Conservation (phyloP, 1,139 yeast genomes). For the Sugiyamaella paludigena region DNA sequence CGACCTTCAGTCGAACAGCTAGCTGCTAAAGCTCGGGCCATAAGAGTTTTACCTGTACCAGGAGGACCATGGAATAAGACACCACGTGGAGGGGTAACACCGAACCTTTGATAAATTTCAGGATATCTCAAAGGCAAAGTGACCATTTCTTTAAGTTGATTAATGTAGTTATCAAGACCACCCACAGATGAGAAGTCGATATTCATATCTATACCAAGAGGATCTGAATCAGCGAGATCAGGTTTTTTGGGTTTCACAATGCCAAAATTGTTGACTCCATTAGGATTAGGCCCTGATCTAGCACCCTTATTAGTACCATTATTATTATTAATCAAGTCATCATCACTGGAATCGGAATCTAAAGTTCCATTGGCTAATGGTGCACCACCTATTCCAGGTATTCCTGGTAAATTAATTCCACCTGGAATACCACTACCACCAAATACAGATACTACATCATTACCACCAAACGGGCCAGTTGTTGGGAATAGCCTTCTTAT, state of each 20-base stretch:
- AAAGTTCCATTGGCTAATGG: slow-evolving; percentile 17
- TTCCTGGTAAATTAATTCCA: slow-evolving; percentile 48
- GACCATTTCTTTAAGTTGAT: slow-evolving; percentile 95
- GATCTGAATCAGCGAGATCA: slow-evolving; percentile 87
- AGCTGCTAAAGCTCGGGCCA: slow-evolving; percentile 97
- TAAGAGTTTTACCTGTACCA: slow-evolving; percentile 96
- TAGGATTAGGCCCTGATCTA: slow-evolving; percentile 32
- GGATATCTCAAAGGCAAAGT: slow-evolving; percentile 91
- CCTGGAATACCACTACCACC: slow-evolving; percentile 82
- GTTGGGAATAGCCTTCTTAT: slow-evolving; percentile 32
- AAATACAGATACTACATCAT: slow-evolving; percentile 95
- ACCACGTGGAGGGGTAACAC: slow-evolving; percentile 95
- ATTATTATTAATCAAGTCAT: slow-evolving; percentile 30
- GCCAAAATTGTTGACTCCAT: slow-evolving; percentile 40
- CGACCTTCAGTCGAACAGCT: slow-evolving; percentile 78
- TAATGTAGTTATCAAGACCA: slow-evolving; percentile 85
- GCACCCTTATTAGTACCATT: slow-evolving; percentile 40
- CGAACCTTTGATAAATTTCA: slow-evolving; percentile 85
- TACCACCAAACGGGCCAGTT: slow-evolving; percentile 40
- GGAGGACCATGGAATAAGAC: slow-evolving; percentile 99
- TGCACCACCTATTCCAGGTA: slow-evolving; percentile 14
- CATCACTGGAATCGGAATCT: slow-evolving; percentile 71
- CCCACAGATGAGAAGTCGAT: slow-evolving; percentile 90
- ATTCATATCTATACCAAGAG: slow-evolving; percentile 89
- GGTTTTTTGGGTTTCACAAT: slow-evolving; percentile 50